These are phyloP conservation scores for Leccinum subgranulosum DNA, from an alignment of 768 basidiomycete species.

Conservation along the genomic window DNA sequence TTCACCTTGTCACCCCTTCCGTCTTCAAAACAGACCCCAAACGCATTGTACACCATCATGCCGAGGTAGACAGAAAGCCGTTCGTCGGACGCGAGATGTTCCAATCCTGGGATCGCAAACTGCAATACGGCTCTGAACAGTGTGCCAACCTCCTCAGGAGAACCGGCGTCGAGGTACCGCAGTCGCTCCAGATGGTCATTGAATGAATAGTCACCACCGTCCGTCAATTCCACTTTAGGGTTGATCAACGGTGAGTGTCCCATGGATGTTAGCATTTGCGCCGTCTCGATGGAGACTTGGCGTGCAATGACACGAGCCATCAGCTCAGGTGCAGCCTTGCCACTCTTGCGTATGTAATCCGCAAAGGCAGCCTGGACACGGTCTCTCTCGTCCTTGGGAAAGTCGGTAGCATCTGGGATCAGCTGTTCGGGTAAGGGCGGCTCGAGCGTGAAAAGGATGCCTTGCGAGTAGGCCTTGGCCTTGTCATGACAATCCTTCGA, in stretches of 20 bases:
- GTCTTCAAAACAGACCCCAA: slow-evolving; percentile 63
- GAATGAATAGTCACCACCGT: slow-evolving; percentile 54
- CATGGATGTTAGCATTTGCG: slow-evolving; percentile 45
- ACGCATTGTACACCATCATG: slow-evolving; percentile 75
- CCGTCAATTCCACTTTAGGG: slow-evolving; percentile 32
- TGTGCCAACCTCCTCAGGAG: slow-evolving; percentile 46
- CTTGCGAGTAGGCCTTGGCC: slow-evolving; percentile 58
- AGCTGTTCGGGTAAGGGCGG: slow-evolving; percentile 50
- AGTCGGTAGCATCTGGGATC: slow-evolving; percentile 31
- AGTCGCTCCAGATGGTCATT: slow-evolving; percentile 78
- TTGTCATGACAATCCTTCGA: slow-evolving; percentile 61
- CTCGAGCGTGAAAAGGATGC: slow-evolving; percentile 69
- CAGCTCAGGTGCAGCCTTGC: slow-evolving; percentile 48
- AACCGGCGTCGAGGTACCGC: slow-evolving; percentile 57
- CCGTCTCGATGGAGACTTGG: slow-evolving; percentile 63
- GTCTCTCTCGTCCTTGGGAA: slow-evolving; percentile 43
- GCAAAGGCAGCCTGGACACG: slow-evolving; percentile 60
- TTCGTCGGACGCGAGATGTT: slow-evolving; percentile 65
- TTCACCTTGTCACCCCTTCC: slow-evolving; percentile 72
- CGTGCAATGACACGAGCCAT: slow-evolving; percentile 71
- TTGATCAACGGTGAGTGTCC: slow-evolving; percentile 9
- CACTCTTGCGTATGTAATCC: slow-evolving; percentile 50
- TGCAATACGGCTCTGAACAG: slow-evolving; percentile 54
- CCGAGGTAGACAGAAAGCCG: slow-evolving; percentile 58
- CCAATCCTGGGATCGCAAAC: slow-evolving; percentile 65